Percentiles rank a stretch among this genome's conserved stretches.
These are phyloP conservation scores for Naganishia liquefaciens DNA, from an alignment of 1,284 basidiomycete genomes.

Conservation along the genomic window DNA sequence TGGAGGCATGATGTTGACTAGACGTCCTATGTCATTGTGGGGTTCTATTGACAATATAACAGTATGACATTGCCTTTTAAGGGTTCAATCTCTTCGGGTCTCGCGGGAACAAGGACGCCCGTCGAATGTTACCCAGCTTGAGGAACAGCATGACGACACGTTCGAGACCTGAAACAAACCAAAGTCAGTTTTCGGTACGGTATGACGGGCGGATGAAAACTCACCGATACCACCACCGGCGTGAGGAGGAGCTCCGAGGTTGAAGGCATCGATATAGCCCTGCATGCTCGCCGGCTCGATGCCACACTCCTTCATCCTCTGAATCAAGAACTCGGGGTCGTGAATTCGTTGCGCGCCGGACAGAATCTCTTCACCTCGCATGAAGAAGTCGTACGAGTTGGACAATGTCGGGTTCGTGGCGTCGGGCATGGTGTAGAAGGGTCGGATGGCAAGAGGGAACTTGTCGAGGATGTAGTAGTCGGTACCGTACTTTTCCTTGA, in stretches of 20 bases:
- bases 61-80: constrained; percentile 32
- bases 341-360: constrained; percentile 97
- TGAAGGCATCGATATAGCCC: constrained; percentile 90
- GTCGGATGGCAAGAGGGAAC: constrained; percentile 88
- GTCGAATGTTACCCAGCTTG: constrained; percentile 91
- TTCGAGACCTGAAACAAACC: constrained; percentile 65
- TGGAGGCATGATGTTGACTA: background rate
- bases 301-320: constrained; percentile 72
- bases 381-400: constrained; percentile 99
- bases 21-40: background rate
- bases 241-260: constrained; percentile 84
- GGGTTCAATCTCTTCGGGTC: constrained; percentile 67
- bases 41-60: background rate
- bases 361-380: constrained; percentile 97
- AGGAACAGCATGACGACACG: constrained; percentile 94
- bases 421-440: constrained; percentile 99
- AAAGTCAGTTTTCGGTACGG: background rate
- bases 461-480: constrained; percentile 99
- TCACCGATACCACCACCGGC: constrained; percentile 61
- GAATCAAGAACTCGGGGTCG: constrained; percentile 76
- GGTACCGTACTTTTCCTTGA: constrained; percentile 90
- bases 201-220: constrained; percentile 34
- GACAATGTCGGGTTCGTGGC: constrained; percentile 83
- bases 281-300: constrained; percentile 85
- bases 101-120: constrained; percentile 91